Evolutionary conservation across 345 rosid species (phyloP), one percentile per base, ranked within the genome.

Genomic region (Gynandropsis gynandra): DNA sequence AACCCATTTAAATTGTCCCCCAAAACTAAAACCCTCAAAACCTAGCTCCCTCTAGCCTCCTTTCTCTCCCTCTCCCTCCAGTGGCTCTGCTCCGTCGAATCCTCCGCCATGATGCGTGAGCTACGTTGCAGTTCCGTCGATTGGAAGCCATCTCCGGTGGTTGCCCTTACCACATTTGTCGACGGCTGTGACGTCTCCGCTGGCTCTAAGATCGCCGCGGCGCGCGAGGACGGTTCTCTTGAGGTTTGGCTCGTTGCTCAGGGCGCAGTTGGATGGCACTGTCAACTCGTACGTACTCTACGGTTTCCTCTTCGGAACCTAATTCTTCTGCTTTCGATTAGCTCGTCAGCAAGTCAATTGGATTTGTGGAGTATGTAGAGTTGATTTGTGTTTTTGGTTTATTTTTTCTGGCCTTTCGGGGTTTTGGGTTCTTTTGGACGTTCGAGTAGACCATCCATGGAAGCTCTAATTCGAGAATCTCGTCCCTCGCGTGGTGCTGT

Each of bases 201-300:
- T n/a, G n/a, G n/a, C 44, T 79, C 81, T 10, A 89, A 76, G 62
- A 80, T 83, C 39, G 89, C 95, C 4, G 88, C 95, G 9, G 87
- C 94, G 38, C 89, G 97, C 13, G 89, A 87, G 35, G 93, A 87
- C 59, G 84, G 89, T 54, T 77, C 98, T 15, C 80, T 90, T 9
- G 98, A 90, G 84, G 70, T 90, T 70, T 90, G 98, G 98, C 89
- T 85, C 3, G 87, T 87, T 15, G 87, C 95, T 19, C 93, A 95
- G 9, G 95, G 95, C 46, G 72, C 95, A 24, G 71, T 81, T 39
- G 87, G 93, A 42, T 92, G 96, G 98, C 96, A 92, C 81, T 75
- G 88, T 64, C 98, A 84, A 63, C 80, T 87, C 78, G 96, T 92
- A 76, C 32, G 92, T 73, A 56, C 46, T 59, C 38, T 44, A 16